These are phyloP conservation scores for Stramenopiles sp. DNA, from an alignment of 352 stramenopile species.

Conservation along the genomic window DNA sequence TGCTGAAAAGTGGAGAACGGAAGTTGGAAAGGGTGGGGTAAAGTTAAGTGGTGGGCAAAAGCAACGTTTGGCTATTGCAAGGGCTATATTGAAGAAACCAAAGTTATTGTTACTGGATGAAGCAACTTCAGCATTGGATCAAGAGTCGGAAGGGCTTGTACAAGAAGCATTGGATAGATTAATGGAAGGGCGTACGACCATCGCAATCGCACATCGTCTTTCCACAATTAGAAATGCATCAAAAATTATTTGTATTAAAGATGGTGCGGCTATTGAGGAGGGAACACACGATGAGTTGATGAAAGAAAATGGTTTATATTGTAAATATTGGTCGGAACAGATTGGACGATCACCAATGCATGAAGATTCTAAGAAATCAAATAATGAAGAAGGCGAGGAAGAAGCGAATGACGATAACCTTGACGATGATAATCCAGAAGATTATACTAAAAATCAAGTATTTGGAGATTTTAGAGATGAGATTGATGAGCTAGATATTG, in stretches of 20 bases:
- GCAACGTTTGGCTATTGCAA: constrained; percentile 46
- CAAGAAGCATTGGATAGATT: constrained; percentile 39
- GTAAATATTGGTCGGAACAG: neutral
- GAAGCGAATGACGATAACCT: neutral
- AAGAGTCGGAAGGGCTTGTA: constrained; percentile 45
- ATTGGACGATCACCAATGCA: neutral
- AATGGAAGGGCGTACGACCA: constrained; percentile 26
- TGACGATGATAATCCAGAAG: neutral
- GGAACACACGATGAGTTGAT: constrained; percentile 23
- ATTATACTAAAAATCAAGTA: neutral
- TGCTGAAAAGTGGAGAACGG: constrained; percentile 5
- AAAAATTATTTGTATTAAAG: constrained; percentile 35
- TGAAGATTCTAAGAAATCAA: neutral
- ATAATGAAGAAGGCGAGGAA: neutral
- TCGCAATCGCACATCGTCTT: constrained; percentile 45
- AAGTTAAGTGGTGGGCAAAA: constrained; percentile 44
- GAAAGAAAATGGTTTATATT: constrained; percentile 14
- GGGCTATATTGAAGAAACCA: constrained; percentile 40
- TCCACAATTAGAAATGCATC: constrained; percentile 45
- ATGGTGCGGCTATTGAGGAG: constrained; percentile 35
- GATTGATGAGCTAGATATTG: neutral
- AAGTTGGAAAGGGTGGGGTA: constrained; percentile 23
- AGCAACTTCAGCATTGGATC: constrained; percentile 38
- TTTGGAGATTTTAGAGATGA: neutral
- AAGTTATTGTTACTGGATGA: constrained; percentile 54